phyloP scores from a whole-genome alignment of 139 green algal species.

The Chlorella sorokiniana region DNA sequence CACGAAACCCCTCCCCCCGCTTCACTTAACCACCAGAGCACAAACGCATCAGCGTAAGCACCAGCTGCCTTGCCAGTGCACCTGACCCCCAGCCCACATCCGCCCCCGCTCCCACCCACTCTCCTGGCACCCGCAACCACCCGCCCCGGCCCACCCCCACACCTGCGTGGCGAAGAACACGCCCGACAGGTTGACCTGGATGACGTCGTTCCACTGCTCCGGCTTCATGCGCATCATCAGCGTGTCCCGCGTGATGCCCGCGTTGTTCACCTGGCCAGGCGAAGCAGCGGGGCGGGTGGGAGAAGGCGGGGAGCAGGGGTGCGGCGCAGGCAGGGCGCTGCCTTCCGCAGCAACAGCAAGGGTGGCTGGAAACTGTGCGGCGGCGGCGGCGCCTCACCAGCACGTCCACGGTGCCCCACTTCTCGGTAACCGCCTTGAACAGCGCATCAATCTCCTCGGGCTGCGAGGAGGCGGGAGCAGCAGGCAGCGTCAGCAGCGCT shows the following conservation, averaged over 20 bases:
- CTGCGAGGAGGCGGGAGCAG: not conserved
- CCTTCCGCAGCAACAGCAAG: not conserved
- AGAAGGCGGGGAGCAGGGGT: not conserved
- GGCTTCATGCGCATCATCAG: conserved; percentile 99
- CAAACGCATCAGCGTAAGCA: not conserved
- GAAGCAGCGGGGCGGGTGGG: not conserved
- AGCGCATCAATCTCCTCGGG: conserved; percentile 41
- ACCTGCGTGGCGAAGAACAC: conserved; percentile 93
- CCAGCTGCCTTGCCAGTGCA: not conserved
- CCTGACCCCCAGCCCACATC: not conserved
- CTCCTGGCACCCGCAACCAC: not conserved
- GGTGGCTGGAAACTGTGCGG: no score
- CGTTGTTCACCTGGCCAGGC: no score
- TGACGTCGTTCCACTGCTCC: conserved; percentile 95
- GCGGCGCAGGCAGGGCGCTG: not conserved
- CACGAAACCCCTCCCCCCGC: no score
- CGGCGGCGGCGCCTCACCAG: no score
- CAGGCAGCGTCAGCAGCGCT: not conserved
- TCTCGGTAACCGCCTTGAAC: conserved; percentile 75
- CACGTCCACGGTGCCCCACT: conserved; percentile 94
- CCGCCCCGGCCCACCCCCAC: not conserved
- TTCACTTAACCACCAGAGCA: no score
- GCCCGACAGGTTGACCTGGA: conserved; percentile 95
- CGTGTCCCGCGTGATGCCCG: conserved; percentile 23
- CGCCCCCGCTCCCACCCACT: not conserved